Percentiles rank a stretch among this genome's conserved stretches.
These are phyloP conservation scores for Papiliotrema fonsecae DNA, from an alignment of 1,284 basidiomycete genomes.

Conservation along the genomic window DNA sequence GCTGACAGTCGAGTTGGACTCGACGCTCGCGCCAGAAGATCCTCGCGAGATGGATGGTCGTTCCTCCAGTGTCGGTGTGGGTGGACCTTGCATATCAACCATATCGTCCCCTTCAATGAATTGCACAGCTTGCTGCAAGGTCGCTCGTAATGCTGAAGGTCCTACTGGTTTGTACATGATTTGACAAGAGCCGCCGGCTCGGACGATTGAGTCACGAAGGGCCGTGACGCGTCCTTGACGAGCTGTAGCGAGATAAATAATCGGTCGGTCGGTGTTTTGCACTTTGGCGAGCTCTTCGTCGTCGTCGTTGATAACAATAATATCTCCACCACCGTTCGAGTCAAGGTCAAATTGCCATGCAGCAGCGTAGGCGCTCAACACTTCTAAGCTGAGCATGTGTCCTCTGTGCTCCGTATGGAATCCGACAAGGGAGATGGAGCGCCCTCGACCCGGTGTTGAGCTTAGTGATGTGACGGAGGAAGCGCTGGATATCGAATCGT, in stretches of 20 bases:
- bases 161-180: slow-evolving; percentile 86
- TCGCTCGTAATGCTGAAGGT: slow-evolving; percentile 65
- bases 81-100: background rate
- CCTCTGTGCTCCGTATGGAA: slow-evolving; percentile 68
- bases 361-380: slow-evolving; percentile 63
- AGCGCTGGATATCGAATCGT: slow-evolving; percentile 21
- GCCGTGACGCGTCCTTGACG: slow-evolving; percentile 53
- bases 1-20: slow-evolving; percentile 28
- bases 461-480: slow-evolving; percentile 8
- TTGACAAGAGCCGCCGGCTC: slow-evolving; percentile 78
- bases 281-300: slow-evolving; percentile 57
- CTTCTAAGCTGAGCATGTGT: slow-evolving; percentile 60
- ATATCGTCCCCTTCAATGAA: slow-evolving; percentile 47
- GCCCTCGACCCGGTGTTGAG: slow-evolving; percentile 43
- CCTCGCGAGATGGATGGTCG: slow-evolving; percentile 32
- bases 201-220: slow-evolving; percentile 23
- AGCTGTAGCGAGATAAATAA: slow-evolving; percentile 59
- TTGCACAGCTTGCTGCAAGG: slow-evolving; percentile 67
- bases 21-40: slow-evolving; percentile 23
- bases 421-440: slow-evolving; percentile 64
- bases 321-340: slow-evolving; percentile 57
- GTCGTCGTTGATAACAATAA: slow-evolving; percentile 81
- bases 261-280: slow-evolving; percentile 32
- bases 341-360: slow-evolving; percentile 73
- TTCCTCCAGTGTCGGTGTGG: slow-evolving; percentile 3